phyloP scores from a whole-genome alignment of 1,284 basidiomycete genomes.

The Sporisorium scitamineum region DNA sequence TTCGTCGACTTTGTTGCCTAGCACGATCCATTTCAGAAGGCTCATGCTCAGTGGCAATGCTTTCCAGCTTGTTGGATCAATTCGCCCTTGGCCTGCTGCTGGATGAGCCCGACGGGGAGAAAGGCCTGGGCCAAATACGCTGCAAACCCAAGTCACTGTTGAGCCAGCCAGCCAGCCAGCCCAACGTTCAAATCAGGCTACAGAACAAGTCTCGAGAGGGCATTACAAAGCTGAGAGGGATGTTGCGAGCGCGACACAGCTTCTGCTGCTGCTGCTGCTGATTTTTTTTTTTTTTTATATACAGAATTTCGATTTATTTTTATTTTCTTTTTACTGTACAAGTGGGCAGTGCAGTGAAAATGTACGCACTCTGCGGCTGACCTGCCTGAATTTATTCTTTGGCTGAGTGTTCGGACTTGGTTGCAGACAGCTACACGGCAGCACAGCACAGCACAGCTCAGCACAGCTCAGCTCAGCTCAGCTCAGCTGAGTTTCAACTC shows the following conservation, averaged over 20 bases:
- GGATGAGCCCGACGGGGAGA: not conserved
- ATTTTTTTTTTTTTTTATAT: not conserved
- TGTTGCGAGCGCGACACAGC: not conserved
- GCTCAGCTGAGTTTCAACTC: not conserved
- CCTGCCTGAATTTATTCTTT: no score
- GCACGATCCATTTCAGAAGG: not conserved
- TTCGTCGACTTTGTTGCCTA: not conserved
- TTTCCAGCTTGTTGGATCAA: no score
- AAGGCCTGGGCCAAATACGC: no score
- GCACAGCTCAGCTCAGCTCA: not conserved
- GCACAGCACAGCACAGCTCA: slow-evolving; percentile 4
- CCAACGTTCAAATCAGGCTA: no score
- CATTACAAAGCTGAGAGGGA: no score
- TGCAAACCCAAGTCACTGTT: not conserved
- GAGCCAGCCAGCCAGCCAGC: no score
- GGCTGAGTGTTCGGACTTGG: no score
- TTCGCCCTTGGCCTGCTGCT: no score
- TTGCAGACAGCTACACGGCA: not conserved
- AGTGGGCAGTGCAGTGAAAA: not conserved
- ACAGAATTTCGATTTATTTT: not conserved
- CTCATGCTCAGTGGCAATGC: no score
- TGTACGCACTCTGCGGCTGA: no score
- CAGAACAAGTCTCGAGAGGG: no score
- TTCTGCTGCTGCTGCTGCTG: not conserved
- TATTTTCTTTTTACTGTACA: no score